Conservation (phyloP, 495 filamentous ascomycete species). For the Lophiotrema nucula region DNA sequence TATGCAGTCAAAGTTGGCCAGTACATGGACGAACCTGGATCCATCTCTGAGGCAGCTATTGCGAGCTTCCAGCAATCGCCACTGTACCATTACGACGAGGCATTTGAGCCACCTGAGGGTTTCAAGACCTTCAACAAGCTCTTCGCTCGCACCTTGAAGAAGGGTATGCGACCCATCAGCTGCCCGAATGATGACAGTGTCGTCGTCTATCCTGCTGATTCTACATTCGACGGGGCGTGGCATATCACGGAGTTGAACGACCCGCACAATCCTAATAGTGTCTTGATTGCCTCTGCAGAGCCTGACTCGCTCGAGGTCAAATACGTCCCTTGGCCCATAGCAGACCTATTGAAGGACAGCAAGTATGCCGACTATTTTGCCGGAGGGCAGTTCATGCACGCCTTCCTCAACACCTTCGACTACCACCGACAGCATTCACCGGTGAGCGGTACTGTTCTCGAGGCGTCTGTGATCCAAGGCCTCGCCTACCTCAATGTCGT, state of each 20-base stretch:
- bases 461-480: background rate
- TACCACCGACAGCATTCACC: background rate
- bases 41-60: background rate
- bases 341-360: background rate
- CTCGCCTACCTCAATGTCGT: background rate
- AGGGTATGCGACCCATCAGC: background rate
- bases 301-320: background rate
- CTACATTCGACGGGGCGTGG: background rate
- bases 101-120: background rate
- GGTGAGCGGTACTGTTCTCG: background rate
- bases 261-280: background rate
- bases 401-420: background rate
- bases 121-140: background rate
- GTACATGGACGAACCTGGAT: background rate
- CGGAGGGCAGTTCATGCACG: background rate
- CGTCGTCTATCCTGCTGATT: background rate
- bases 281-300: background rate
- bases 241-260: too few species aligned
- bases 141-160: background rate
- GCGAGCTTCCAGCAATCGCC: background rate
- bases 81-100: background rate
- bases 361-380: background rate
- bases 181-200: background rate
- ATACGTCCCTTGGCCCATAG: background rate
- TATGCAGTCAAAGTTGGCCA: background rate